Base-by-base conservation (phyloP, 257 asterid species). In the Forsythia viridissima region DNA sequence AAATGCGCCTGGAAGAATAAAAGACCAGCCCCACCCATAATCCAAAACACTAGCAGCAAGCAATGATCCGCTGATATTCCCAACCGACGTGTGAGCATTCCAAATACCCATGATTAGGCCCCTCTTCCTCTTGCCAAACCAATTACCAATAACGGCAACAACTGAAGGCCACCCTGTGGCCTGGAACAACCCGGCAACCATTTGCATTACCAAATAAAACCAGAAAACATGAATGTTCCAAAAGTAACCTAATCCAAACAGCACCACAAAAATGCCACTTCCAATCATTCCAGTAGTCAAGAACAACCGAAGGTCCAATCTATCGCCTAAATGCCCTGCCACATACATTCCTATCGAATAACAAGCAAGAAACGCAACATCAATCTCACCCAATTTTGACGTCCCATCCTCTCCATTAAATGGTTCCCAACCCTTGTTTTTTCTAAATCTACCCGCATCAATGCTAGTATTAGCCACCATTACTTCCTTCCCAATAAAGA, bases 101-200 rank as follows among this genome's bases (percentile, higher is more conserved):
- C 98, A 93, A 6, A 93, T 84, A 1, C 98, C 98, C 98, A 93
- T 92, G 38, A 93, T 90, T 87, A 93, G 79, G 15, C 98, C 48
- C n/a, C 98, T 90, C 82, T 89, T 92, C 89, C 92, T 86, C 79
- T 89, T 91, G 2, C 95, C 97, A 77, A 92, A 94, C 98, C 98
- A 94, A 77, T 94, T 91, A 3, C 98, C 98, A 11, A 92, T 86
- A 11, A 94, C 97, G 7, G 98, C 97, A 3, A 94, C 98, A 57
- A 94, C 97, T 0, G 97, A 94, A 44, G 98, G 98, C 98, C 98
- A 94, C 0, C 98, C n/a, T n/a, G n/a, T n/a, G n/a, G n/a, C n/a
- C n/a, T n/a, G n/a, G 76, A 94, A 93, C 74, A 93, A 71, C 44
- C 98, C 98, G 11, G 97, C 98, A 12, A 87, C 20, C 98, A 93